Evolutionary conservation across 805 yeast species (phyloP).

Genomic region (Pichia membranifaciens): DNA sequence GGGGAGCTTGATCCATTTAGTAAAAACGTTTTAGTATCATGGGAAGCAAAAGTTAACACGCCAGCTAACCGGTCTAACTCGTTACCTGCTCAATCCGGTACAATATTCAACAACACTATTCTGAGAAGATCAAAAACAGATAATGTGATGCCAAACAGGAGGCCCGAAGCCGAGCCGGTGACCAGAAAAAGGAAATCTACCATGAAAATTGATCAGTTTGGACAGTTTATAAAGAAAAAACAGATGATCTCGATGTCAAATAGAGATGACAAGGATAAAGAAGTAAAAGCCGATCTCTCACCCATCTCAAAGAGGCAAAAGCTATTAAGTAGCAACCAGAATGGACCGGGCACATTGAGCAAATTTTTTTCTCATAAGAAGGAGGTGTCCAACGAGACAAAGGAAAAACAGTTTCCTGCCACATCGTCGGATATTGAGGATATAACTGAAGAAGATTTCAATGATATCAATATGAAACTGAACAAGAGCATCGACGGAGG

Average conservation of each 20-base stretch:
- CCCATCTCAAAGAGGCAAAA: slow-evolving; percentile 26
- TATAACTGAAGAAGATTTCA: slow-evolving; percentile 13
- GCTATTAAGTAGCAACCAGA: slow-evolving; percentile 17
- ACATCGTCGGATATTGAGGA: slow-evolving; percentile 12
- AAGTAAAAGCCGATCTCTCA: slow-evolving; percentile 9
- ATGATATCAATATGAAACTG: slow-evolving; percentile 5
- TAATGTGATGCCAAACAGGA: slow-evolving; percentile 3
- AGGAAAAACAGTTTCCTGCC: slow-evolving; percentile 3
- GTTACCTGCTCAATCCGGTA: slow-evolving; percentile 1
- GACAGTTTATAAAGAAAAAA: slow-evolving; percentile 11
- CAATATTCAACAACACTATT: background rate
- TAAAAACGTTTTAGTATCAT: slow-evolving; percentile 39
- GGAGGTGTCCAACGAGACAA: background rate
- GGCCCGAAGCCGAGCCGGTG: background rate
- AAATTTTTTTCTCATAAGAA: slow-evolving; percentile 15
- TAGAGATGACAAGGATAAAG: background rate
- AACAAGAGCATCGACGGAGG: background rate
- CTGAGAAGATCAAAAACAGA: slow-evolving; percentile 4
- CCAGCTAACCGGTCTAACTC: slow-evolving; percentile 2
- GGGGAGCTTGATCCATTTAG: slow-evolving; percentile 68
- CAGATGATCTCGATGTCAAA: background rate
- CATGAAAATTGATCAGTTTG: slow-evolving; percentile 21
- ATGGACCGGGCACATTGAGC: slow-evolving; percentile 15
- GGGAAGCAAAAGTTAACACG: slow-evolving; percentile 36
- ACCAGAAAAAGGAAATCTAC: slow-evolving; percentile 17